phyloP scores from a whole-genome alignment of 345 rosid species.

The Syzygium aromaticum region DNA sequence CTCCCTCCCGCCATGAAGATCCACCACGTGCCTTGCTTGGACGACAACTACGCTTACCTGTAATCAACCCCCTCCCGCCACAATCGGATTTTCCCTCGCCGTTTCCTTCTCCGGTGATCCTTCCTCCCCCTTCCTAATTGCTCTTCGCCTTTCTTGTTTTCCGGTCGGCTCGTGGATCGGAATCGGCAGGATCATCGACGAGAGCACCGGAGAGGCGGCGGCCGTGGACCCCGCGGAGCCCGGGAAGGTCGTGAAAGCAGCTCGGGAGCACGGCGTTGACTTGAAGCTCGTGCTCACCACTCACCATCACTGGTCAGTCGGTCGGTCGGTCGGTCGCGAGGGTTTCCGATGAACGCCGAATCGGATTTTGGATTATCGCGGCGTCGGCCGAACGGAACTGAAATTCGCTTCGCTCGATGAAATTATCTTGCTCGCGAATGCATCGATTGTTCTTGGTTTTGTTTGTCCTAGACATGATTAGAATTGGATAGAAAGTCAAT shows the following conservation, averaged over 20 bases:
- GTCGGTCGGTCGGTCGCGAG: neutral
- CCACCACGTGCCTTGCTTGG: conserved; percentile 60
- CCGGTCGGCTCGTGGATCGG: neutral
- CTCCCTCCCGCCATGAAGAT: conserved; percentile 35
- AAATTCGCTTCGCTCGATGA: neutral
- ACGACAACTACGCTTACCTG: conserved; percentile 93
- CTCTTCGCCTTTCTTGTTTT: neutral
- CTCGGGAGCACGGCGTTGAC: conserved; percentile 30
- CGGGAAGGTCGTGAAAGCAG: conserved; percentile 48
- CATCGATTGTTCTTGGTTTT: neutral
- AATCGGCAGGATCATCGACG: conserved; percentile 58
- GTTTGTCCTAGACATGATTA: no score
- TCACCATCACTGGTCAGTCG: conserved; percentile 75
- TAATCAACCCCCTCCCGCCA: conserved; percentile 5
- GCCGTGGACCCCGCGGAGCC: conserved; percentile 94
- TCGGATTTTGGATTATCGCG: neutral
- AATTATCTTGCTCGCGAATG: neutral
- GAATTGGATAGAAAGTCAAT: neutral
- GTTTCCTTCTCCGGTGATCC: neutral
- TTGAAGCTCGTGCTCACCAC: conserved; percentile 82
- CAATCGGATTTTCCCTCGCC: neutral
- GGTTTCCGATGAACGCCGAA: neutral
- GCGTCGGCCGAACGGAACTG: neutral
- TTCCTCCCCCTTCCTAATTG: neutral
- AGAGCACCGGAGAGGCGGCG: conserved; percentile 75